phyloP scores from a whole-genome alignment of 441 rosid genomes.

The Manihot esculenta region DNA sequence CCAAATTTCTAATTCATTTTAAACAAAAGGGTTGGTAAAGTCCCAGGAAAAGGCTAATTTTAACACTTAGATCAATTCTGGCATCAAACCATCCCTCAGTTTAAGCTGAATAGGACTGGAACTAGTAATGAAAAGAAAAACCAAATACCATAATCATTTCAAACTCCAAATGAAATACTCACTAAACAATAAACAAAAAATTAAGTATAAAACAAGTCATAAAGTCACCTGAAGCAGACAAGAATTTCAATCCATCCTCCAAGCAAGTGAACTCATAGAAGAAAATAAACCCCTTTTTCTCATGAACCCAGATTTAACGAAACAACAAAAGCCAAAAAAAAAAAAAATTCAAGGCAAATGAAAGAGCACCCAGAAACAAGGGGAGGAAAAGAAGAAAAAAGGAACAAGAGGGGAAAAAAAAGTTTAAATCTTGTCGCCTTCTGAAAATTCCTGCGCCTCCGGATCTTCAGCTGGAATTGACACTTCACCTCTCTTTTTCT shows the following conservation, averaged over 20 bases:
- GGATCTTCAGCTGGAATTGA: slow-evolving; percentile 16
- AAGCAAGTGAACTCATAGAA: neutral
- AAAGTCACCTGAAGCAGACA: slow-evolving; percentile 21
- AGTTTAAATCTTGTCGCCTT: slow-evolving; percentile 14
- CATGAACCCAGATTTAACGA: neutral
- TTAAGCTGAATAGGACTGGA: neutral
- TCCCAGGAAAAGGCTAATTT: neutral
- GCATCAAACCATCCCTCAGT: neutral
- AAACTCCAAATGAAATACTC: neutral
- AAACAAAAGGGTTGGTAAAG: too few species aligned
- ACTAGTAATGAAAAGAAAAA: neutral
- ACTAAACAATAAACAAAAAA: too few species aligned
- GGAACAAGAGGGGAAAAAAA: neutral
- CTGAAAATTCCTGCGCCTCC: slow-evolving; percentile 13
- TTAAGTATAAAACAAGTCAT: neutral
- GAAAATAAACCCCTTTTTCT: neutral
- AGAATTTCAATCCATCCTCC: slow-evolving; percentile 10
- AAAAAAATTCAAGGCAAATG: neutral
- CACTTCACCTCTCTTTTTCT: slow-evolving; percentile 19
- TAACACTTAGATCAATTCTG: neutral
- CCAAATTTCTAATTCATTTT: slow-evolving; percentile 2
- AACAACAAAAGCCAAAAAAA: neutral
- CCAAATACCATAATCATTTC: neutral
- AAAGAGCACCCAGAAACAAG: neutral
- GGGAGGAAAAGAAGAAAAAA: neutral